Conservation (phyloP, 2,329 filamentous ascomycete species). For the Microcyclospora tardicrescens region DNA sequence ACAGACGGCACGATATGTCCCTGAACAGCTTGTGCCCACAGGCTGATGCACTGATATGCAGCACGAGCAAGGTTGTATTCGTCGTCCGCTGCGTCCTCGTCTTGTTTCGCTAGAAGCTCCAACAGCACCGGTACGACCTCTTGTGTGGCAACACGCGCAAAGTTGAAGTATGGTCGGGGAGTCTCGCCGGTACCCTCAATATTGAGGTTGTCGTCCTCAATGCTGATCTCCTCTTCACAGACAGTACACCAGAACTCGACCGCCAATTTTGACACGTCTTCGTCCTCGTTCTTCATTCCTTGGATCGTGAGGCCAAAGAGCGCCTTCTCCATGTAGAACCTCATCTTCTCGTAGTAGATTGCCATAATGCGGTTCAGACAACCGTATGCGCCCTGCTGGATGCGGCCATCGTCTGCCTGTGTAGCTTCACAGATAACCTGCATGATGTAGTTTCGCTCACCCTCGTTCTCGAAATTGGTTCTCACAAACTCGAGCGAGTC, state of each 20-base stretch:
- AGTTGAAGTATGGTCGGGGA: conserved; percentile 88
- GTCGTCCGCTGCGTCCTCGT: conserved; percentile 91
- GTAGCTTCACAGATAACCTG: conserved; percentile 99
- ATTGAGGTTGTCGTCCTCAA: conserved; percentile 90
- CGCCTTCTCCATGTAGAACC: conserved; percentile 99
- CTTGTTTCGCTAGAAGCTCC: conserved; percentile 83
- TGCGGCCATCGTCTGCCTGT: conserved; percentile 77
- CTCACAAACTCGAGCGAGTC: conserved; percentile 96
- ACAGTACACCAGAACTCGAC: conserved; percentile 99
- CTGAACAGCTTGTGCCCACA: conserved; percentile 87
- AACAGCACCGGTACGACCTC: conserved; percentile 92
- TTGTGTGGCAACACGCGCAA: conserved; percentile 78
- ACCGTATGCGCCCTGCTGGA: conserved; percentile 92
- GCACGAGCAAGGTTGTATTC: conserved; percentile 96
- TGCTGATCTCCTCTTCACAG: conserved; percentile 94
- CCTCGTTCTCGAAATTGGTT: conserved; percentile 98
- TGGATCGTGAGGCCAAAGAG: conserved; percentile 94
- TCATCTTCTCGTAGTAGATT: conserved; percentile 98
- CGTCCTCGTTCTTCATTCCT: conserved; percentile 95
- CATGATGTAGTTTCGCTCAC: conserved; percentile 99
- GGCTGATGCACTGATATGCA: conserved; percentile 88
- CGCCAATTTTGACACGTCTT: conserved; percentile 94
- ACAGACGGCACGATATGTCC: conserved; percentile 75
- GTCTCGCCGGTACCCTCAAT: conserved; percentile 60
- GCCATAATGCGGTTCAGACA: conserved; percentile 98